Evolutionary conservation across 768 basidiomycete species (phyloP), one percentile per base, ranked within the genome.

Genomic region (Panaeolus cyanescens): DNA sequence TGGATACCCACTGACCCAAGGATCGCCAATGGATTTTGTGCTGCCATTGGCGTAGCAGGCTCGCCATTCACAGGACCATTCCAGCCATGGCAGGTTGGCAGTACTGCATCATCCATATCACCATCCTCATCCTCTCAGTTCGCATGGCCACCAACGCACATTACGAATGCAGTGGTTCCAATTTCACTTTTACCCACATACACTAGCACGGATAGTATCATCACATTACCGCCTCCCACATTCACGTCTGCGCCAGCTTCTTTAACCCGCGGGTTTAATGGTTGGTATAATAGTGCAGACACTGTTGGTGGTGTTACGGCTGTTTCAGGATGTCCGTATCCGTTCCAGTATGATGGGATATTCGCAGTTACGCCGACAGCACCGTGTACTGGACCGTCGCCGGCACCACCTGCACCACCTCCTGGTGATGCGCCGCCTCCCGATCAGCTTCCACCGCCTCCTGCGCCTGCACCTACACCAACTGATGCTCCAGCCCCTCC

Each of bases 1-100:
- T 93, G 90, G 87, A 85, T 93, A 36, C 91, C 93, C 6, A 70
- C 72, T 1, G 90, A 95, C 71, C 92, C 92, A 17, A 79, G 92
- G 42, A 72, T 65, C 5, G 83, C 86, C 5, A 53, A 77, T 32
- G 92, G 92, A 20, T 79, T 82, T 55, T 94, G 93, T 68, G 76
- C 68, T 22, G 75, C 80, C 3, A 72, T 90, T 13, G 85, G 83
- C 22, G 74, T 75, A 22, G 33, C 70, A 5, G 73, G 72, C 12
- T 66, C 71, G 6, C 50, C 70, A 4, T 83, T 79, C 61, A 67
- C 72, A 56, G 83, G 83, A 6, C 77, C 79, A 2, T 85, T 88
- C 64, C 64, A 82, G 32, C 62, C 88, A 1, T 91, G 87, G 83
- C 84, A 86, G 74, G 91, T 88, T 34, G 93, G 92, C 34, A 91